Base-by-base conservation (phyloP, 805 yeast species). In the Wickerhamiella cacticola region DNA sequence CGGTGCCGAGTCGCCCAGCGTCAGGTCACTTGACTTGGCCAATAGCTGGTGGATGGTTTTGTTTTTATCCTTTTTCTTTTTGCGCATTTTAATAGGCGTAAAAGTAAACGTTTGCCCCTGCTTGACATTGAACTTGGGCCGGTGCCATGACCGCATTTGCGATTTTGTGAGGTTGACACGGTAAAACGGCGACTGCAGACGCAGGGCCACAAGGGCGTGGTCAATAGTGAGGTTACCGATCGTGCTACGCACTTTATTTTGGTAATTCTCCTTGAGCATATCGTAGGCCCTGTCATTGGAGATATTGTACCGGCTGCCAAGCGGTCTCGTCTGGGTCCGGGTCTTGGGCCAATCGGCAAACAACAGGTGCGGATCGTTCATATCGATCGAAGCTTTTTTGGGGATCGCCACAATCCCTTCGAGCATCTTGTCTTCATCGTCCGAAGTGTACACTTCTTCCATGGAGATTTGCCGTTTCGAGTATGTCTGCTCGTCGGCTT, bases 261-360 rank as follows among this genome's bases (percentile, higher is more conserved):
- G 94, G 62, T 88, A 87, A 58, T 86, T 88, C 49, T 79, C 82
- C 59, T 82, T 82, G 55, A 92, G 69, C 46, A 81, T 66, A 50
- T 85, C 94, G 63, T 92, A 92, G 38, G 81, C 82, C 39, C 75
- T 73, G 63, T 92, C 98, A 64, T 92, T 92, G 6, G 96, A 87
- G 34, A 89, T 73, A 61, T 84, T 82, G 65, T 82, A 86, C 54
- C 82, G 80, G 50, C 71, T 62, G 31, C 73, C 71, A 18, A 85
- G 56, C 13, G 10, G 31, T 39, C 49, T 24, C 22, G 33, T 15
- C 24, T 34, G 45, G 18, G 28, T 15, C 25, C 58, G 45, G n/a
- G 49, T 31, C 16, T 49, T 57, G 50, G 25, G 42, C 22, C 48
- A 51, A 48, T 72, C 71, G 21, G 79, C 74, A 53, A 92, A 80